Conservation (phyloP, 768 basidiomycete species). For the Tulasnella sp. region DNA sequence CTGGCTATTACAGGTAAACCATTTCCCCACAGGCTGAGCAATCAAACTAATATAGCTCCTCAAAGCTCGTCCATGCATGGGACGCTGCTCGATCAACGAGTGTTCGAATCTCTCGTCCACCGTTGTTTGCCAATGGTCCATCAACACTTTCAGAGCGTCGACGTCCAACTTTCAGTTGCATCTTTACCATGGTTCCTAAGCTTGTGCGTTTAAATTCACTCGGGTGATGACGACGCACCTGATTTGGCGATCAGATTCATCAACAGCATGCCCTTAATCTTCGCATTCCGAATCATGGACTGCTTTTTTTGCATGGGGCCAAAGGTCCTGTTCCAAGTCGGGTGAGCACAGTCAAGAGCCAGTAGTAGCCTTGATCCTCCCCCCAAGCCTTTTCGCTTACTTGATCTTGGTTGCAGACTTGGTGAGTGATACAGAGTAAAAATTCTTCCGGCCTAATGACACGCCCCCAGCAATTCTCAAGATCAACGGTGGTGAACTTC, state of each 20-base stretch:
- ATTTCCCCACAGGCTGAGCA: not conserved
- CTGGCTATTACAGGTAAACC: conserved; percentile 90
- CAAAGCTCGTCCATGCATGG: conserved; percentile 94
- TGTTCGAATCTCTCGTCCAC: conserved; percentile 89
- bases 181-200: conserved; percentile 98
- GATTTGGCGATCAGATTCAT: conserved; percentile 47
- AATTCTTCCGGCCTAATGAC: not conserved
- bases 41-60: not conserved
- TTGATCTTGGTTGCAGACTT: conserved; percentile 34
- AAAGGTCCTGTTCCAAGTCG: conserved; percentile 97
- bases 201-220: conserved; percentile 41
- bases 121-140: conserved; percentile 86
- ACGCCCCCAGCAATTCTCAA: conserved; percentile 71
- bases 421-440: not conserved
- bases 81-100: conserved; percentile 94
- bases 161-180: conserved; percentile 94
- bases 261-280: conserved; percentile 94
- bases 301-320: conserved; percentile 99
- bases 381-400: not conserved
- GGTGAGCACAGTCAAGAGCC: conserved; percentile 43
- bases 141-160: conserved; percentile 81
- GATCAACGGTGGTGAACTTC: conserved; percentile 87
- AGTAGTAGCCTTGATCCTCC: too few species aligned
- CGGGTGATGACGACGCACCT: conserved; percentile 1
- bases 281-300: conserved; percentile 94